Percentiles rank a stretch among this genome's conserved stretches.
phyloP scores from a whole-genome alignment of 495 filamentous ascomycete genomes.

The Neohortaea acidophila region DNA sequence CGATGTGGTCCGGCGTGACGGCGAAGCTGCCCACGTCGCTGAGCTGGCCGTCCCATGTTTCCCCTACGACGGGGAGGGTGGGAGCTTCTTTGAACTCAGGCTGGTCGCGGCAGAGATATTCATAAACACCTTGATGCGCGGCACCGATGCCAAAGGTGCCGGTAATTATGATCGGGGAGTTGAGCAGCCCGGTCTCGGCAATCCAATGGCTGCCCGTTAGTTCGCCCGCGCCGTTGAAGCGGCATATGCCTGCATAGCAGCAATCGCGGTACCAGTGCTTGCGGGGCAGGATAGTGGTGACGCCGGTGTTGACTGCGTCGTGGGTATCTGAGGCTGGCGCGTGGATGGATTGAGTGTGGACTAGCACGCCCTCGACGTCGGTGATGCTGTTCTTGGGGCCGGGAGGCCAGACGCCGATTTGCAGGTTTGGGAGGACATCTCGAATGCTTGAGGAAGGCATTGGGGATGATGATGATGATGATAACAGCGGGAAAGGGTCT shows the following conservation, averaged over 20 bases:
- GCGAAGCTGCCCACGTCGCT: no score
- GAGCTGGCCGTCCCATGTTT: constrained; percentile 42
- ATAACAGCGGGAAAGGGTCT: no score
- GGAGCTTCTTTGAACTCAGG: constrained; percentile 24
- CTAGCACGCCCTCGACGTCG: constrained; percentile 35
- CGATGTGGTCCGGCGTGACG: neutral
- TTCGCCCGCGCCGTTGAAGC: constrained; percentile 40
- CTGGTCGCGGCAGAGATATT: constrained; percentile 35
- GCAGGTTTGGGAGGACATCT: no score
- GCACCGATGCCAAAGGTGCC: constrained; percentile 36
- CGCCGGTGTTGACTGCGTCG: constrained; percentile 27
- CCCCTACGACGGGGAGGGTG: constrained; percentile 32
- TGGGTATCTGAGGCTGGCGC: constrained; percentile 23
- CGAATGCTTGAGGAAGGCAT: no score
- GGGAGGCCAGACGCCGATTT: constrained; percentile 25
- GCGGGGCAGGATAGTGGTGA: constrained; percentile 39
- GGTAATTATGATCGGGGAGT: constrained; percentile 37
- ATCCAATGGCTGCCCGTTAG: constrained; percentile 40
- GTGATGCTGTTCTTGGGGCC: constrained; percentile 36
- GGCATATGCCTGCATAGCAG: no score
- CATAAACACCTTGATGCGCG: constrained; percentile 27
- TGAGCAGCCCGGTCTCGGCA: constrained; percentile 35
- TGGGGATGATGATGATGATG: no score
- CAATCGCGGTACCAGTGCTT: no score
- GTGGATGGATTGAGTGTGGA: constrained; percentile 31